Conservation (phyloP, 2,329 filamentous ascomycete species). For the Cryphonectria carpinicola region DNA sequence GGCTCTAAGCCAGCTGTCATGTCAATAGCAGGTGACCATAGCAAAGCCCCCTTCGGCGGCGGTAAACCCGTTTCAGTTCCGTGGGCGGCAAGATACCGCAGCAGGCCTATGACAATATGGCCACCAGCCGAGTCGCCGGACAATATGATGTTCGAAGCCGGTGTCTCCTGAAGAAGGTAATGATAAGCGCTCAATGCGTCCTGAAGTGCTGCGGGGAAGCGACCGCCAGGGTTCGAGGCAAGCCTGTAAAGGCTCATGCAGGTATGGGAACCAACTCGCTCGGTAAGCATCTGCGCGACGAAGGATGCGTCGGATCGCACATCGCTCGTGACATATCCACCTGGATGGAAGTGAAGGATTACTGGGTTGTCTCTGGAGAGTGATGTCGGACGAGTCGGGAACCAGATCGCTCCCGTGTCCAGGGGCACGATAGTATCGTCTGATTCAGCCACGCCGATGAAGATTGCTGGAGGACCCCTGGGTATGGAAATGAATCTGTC, state of each 20-base stretch:
- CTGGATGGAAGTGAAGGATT: slow-evolving; percentile 45
- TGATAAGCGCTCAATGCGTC: slow-evolving; percentile 31
- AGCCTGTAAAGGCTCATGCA: slow-evolving; percentile 26
- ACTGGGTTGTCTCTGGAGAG: slow-evolving; percentile 47
- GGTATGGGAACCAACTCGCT: background rate
- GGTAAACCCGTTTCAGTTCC: background rate
- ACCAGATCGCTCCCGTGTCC: too few species aligned
- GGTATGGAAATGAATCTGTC: too few species aligned
- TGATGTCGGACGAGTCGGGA: too few species aligned
- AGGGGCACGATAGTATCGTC: too few species aligned
- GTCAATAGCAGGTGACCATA: background rate
- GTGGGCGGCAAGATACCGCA: slow-evolving; percentile 23
- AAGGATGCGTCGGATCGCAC: background rate
- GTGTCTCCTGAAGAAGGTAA: slow-evolving; percentile 13
- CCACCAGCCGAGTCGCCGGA: slow-evolving; percentile 27
- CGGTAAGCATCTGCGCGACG: background rate
- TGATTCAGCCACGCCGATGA: too few species aligned
- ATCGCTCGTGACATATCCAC: slow-evolving; percentile 3
- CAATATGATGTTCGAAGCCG: slow-evolving; percentile 19
- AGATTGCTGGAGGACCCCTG: too few species aligned
- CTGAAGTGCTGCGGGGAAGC: slow-evolving; percentile 33
- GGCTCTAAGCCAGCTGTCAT: too few species aligned
- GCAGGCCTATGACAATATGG: slow-evolving; percentile 33
- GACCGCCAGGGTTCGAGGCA: slow-evolving; percentile 19
- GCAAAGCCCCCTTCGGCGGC: too few species aligned